Base-by-base conservation (phyloP, 805 yeast species). In the Saturnispora hagleri region DNA sequence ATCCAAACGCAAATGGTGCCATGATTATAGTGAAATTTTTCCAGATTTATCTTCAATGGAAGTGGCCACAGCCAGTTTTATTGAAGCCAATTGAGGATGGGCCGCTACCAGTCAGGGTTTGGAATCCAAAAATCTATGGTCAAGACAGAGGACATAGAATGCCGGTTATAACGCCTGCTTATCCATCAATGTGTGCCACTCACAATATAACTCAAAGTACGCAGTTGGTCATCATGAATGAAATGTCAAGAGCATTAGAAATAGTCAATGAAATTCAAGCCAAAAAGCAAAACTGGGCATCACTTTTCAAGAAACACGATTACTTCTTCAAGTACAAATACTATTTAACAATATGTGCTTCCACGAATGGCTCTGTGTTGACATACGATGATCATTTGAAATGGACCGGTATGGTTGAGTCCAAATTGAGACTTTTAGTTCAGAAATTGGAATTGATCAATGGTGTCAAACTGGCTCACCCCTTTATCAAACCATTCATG, bases 101-200 rank as follows among this genome's bases (percentile, higher is more conserved):
- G 0, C 98, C 98, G 0, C 70, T 93, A 44, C 97, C 90, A 60
- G 97, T 90, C 0, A 77, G 96, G 55, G 93, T 93, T 8, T 93
- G 99, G 99, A 93, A 93, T 65, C 99, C 99, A 17, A 78, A 85
- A 56, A 69, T 91, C 3, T 93, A 93, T 63, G 84, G 93, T 1
- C 88, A 82, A 60, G 99, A 93, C 66, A 78, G 95, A 54, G 80
- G 81, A 34, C 99, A 93, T 68, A 74, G 83, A 58, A 93, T 93
- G 99, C 99, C 99, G 0, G 96, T 93, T 10, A 93, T 93, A 53
- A 93, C 99, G 0, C 99, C 99, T 0, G 98, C 98, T 0, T 89
- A 89, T 64, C 97, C 97, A 1, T 90, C 97, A 1, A 93, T 93
- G 99, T 93, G 99, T 70, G 97, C 99, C 0, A 93, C 99, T 1